Base-by-base conservation (phyloP, 2,329 filamentous ascomycete species). In the Diaporthe nobilis region DNA sequence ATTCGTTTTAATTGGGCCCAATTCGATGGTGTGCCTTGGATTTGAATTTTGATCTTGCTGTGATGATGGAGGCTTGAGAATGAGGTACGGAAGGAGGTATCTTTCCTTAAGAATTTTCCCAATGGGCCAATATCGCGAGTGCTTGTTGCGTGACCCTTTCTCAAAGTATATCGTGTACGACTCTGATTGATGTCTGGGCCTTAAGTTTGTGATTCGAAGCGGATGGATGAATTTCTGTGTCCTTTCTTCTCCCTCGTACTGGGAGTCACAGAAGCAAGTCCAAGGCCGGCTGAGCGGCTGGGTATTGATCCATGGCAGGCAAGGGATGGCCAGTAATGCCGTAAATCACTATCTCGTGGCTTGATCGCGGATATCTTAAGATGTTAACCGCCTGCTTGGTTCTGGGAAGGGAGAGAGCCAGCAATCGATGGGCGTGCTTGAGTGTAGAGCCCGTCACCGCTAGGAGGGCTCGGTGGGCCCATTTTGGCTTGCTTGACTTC, bases 271-370 rank as follows among this genome's bases (percentile, higher is more conserved):
- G 28, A 37, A 67, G 63, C 65, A 68, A 68, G 34, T 25, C 4
- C 34, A 20, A 25, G 47, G 22, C 31, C 31, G 28, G n/a, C 17
- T 25, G 60, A 9, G 17, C 60, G 60, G 60, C 60, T 20, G 15
- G 13, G 60, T 31, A 3, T 55, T 55, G 49, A 51, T 67, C 63
- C 28, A 37, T n/a, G 17, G 42, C 49, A 70, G 65, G 44, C 65
- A 68, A 55, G 47, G 65, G 65, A 68, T 55, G 47, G 13, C 47
- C 34, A 28, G 25, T 15, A 68, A 51, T 39, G 39, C 17, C 42
- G 39, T 31, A 44, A 47, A 10, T 31, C 60, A 31, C 25, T 17
- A 31, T 28, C 20, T 44, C 42, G 4, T 8, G 12, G 22, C 22
- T n/a, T 39, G 12, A 13, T 6, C 34, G 17, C 17, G 25, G 10